Base-by-base conservation (phyloP, 2,329 filamentous ascomycete species). In the Metarhizium brunneum region DNA sequence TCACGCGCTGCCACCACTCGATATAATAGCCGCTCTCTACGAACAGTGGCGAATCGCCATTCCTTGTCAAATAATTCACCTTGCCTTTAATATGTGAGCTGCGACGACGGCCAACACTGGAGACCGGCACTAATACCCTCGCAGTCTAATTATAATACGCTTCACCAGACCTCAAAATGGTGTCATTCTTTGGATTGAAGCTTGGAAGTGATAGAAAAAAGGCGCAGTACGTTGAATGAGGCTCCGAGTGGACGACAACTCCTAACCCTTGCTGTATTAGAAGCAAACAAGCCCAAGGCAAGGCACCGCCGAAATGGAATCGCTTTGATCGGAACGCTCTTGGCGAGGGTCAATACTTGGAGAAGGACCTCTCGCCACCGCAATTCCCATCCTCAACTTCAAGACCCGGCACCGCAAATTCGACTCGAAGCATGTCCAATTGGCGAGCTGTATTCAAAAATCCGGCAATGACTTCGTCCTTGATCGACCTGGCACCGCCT, bases 131-230 rank as follows among this genome's bases (percentile, higher is more conserved):
- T 49, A 5, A 47, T 25, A 11, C 18, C 20, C 6, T 25, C 2
- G 30, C 32, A 48, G 43, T 36, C 13, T 38, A 49, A 35, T 45
- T 30, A 16, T 52, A 52, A 57, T 43, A 40, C 48, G 29, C 25
- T 38, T 38, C 42, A 40, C 13, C 20, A n/a, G 30, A 54, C 36
- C 42, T 47, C 53, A 48, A 36, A n/a, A 83, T 83, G 81, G 80
- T 83, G 25, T 82, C 81, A 2, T 80, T 83, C 60, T 82, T 83
- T 59, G 79, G 80, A 52, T 69, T 83, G 64, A 81, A 77, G 65
- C 71, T 82, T 57, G 77, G 79, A 52, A 73, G 73, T 61, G 77
- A 79, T 59, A 82, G 76, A 70, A 83, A 82, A 68, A 81, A 79
- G 74, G 76, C 70, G n/a, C 66, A 73, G 78, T 74, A 66, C 25